Evolutionary conservation across 176 grass and related monocot species (phyloP).

Genomic region (Thalia dealbata): DNA sequence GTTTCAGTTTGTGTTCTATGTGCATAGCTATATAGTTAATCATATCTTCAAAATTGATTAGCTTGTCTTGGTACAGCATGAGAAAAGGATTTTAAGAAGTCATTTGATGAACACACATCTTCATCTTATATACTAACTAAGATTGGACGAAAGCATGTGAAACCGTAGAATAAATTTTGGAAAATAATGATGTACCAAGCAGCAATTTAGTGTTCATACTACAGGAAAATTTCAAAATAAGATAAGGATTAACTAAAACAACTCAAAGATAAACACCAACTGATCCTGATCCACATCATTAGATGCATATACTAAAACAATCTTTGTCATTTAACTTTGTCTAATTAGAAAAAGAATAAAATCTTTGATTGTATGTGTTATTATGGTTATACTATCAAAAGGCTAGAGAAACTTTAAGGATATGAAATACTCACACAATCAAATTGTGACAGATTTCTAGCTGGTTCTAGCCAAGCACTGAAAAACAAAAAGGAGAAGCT

Average conservation of each 20-base stretch:
- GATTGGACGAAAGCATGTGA: too few relatives aligned
- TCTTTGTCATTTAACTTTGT: neutral
- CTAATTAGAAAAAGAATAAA: neutral
- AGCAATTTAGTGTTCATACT: neutral
- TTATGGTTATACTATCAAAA: neutral
- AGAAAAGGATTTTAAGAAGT: neutral
- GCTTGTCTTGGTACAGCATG: neutral
- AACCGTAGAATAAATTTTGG: neutral
- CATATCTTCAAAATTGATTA: neutral
- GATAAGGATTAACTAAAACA: too few relatives aligned
- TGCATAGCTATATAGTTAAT: neutral
- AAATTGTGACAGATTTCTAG: conserved; percentile 32
- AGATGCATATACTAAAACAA: neutral
- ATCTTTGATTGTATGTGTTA: neutral
- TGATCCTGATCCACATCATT: too few relatives aligned
- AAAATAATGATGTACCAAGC: neutral
- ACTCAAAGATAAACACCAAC: too few relatives aligned
- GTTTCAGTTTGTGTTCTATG: neutral
- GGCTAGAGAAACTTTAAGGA: neutral
- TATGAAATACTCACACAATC: conserved; percentile 17
- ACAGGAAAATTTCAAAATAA: too few relatives aligned
- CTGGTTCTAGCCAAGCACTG: conserved; percentile 40
- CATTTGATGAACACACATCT: neutral
- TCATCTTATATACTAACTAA: neutral
- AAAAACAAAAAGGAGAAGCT: conserved; percentile 10